phyloP scores from a whole-genome alignment of 192 early-diverging fungal genomes.

The Rhizoclosmatium sp. region DNA sequence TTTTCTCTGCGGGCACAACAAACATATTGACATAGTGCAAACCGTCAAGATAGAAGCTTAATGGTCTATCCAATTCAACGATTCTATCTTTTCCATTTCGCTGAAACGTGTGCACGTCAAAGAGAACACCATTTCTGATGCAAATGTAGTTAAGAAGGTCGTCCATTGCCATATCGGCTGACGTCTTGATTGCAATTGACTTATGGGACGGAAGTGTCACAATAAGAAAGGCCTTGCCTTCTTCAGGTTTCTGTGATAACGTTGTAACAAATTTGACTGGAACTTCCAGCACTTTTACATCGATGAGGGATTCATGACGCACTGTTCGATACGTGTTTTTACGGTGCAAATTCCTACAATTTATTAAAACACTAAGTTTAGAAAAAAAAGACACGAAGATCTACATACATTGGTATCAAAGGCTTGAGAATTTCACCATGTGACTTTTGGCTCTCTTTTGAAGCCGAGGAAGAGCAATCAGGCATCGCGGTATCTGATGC shows the following conservation, averaged over 20 bases:
- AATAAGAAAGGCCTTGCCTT: slow-evolving; percentile 40
- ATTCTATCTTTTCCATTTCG: slow-evolving; percentile 21
- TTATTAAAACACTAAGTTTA: not conserved
- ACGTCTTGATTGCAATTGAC: slow-evolving; percentile 39
- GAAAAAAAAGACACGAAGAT: not conserved
- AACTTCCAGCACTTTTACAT: not conserved
- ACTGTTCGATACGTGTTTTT: slow-evolving; percentile 30
- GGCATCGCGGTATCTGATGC: no score
- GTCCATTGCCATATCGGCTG: slow-evolving; percentile 46
- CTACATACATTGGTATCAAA: not conserved
- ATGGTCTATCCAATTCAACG: slow-evolving; percentile 56
- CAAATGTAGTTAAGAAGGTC: slow-evolving; percentile 46
- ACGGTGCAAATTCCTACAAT: slow-evolving; percentile 33
- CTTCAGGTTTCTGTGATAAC: not conserved
- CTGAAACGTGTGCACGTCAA: slow-evolving; percentile 48
- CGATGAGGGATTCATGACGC: not conserved
- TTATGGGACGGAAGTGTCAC: slow-evolving; percentile 38
- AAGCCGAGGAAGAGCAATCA: no score
- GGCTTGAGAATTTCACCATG: not conserved
- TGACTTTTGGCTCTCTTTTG: no score
- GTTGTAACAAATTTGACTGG: slow-evolving; percentile 1
- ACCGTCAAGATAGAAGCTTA: slow-evolving; percentile 52
- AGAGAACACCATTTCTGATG: slow-evolving; percentile 42
- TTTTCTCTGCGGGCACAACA: slow-evolving; percentile 56
- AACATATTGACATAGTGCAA: no score